phyloP scores from a whole-genome alignment of 371 early-diverging fungal species.

The Smittium culicis region DNA sequence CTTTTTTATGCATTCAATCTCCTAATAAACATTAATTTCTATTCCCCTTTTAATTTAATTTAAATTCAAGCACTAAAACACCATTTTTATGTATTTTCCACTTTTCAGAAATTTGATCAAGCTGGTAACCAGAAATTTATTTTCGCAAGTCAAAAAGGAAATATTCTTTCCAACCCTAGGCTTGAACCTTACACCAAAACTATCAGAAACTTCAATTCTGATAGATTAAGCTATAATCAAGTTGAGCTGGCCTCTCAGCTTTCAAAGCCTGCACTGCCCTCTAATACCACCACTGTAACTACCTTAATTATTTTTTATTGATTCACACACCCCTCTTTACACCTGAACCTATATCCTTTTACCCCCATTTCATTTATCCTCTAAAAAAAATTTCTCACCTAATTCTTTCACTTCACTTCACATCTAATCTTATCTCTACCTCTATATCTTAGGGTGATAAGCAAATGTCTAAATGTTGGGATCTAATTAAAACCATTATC shows the following conservation, averaged over 20 bases:
- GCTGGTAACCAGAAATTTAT: not conserved
- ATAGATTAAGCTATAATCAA: not conserved
- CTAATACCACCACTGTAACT: not conserved
- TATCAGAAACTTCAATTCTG: not conserved
- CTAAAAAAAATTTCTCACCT: no score
- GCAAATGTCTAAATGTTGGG: slow-evolving; percentile 8
- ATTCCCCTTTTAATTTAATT: no score
- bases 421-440: no score
- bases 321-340: no score
- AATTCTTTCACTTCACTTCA: no score
- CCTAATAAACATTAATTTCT: no score
- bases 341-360: no score
- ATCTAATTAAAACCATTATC: not conserved
- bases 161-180: not conserved
- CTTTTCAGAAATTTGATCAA: no score
- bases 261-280: not conserved
- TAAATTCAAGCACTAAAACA: no score
- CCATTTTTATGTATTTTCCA: no score
- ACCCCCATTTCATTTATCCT: no score
- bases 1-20: no score
- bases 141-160: not conserved
- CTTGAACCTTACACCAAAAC: not conserved
- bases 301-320: not conserved
- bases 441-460: slow-evolving; percentile 1
- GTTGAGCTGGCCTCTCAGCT: not conserved